Percentiles rank a stretch among this genome's conserved stretches.
Conservation (phyloP, 2,329 filamentous ascomycete species). For the Metarhizium anisopliae region DNA sequence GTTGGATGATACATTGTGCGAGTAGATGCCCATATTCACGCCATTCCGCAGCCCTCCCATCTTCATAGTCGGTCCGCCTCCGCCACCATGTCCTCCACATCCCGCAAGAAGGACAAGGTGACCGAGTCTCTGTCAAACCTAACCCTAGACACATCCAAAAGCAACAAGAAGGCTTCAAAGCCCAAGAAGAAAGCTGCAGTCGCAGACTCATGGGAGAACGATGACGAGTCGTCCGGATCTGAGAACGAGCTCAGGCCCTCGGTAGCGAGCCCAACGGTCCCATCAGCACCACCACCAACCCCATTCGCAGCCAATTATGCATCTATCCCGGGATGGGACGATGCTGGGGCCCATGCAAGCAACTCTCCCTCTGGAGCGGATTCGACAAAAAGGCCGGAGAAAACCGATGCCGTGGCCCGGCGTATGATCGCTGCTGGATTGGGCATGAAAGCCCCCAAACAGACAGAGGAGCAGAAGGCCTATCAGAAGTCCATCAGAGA, state of each 20-base stretch:
- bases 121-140: constrained; percentile 23
- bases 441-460: constrained; percentile 69
- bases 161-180: constrained; percentile 13
- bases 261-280: constrained; percentile 28
- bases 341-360: background rate
- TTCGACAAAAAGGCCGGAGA: constrained; percentile 57
- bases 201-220: constrained; percentile 47
- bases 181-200: constrained; percentile 21
- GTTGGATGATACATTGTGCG: too few species aligned
- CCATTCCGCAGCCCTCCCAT: background rate
- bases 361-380: constrained; percentile 11
- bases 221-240: constrained; percentile 38
- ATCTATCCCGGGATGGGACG: constrained; percentile 6
- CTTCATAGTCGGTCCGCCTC: background rate
- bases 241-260: constrained; percentile 23
- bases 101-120: constrained; percentile 16
- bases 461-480: constrained; percentile 80
- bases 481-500: constrained; percentile 78
- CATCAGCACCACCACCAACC: constrained; percentile 54
- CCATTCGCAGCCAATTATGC: constrained; percentile 43
- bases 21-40: too few species aligned
- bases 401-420: constrained; percentile 84
- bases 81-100: constrained; percentile 13
- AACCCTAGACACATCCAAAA: constrained; percentile 15
- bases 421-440: constrained; percentile 84